Evolutionary conservation across 2,329 filamentous ascomycete genomes (phyloP).

Genomic region (Aspergillus hiratsukae): DNA sequence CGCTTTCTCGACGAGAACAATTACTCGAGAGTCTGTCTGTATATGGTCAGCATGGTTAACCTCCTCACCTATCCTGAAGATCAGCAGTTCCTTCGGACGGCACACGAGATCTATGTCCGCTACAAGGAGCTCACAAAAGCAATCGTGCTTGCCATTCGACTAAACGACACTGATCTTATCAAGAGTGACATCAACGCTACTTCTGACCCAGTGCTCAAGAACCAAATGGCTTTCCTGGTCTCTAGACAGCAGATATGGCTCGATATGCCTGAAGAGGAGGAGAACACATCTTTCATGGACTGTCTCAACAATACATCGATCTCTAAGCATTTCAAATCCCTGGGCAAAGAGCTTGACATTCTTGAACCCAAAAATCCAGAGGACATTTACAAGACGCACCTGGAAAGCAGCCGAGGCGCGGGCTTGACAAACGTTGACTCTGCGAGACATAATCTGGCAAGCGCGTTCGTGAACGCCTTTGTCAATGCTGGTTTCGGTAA

Average conservation of each 20-base stretch:
- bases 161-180: constrained; percentile 84
- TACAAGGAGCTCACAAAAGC: constrained; percentile 93
- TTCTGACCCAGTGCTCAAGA: constrained; percentile 75
- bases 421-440: constrained; percentile 94
- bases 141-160: constrained; percentile 85
- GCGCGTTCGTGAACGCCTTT: constrained; percentile 94
- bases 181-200: constrained; percentile 74
- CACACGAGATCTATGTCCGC: constrained; percentile 87
- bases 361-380: constrained; percentile 94
- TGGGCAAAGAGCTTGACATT: constrained; percentile 95
- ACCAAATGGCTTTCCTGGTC: constrained; percentile 90
- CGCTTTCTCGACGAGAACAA: constrained; percentile 91
- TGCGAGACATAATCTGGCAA: constrained; percentile 89
- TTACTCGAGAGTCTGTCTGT: constrained; percentile 86
- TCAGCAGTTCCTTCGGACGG: constrained; percentile 86
- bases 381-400: constrained; percentile 98
- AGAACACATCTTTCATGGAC: constrained; percentile 71
- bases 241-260: constrained; percentile 86
- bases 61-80: constrained; percentile 97
- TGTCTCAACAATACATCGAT: constrained; percentile 84
- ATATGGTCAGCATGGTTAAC: constrained; percentile 99
- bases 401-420: constrained; percentile 89
- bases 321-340: constrained; percentile 85
- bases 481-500: constrained; percentile 93
- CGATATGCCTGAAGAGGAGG: constrained; percentile 60